Base-by-base conservation (phyloP, 495 filamentous ascomycete genomes). In the Penicillium paxilli region DNA sequence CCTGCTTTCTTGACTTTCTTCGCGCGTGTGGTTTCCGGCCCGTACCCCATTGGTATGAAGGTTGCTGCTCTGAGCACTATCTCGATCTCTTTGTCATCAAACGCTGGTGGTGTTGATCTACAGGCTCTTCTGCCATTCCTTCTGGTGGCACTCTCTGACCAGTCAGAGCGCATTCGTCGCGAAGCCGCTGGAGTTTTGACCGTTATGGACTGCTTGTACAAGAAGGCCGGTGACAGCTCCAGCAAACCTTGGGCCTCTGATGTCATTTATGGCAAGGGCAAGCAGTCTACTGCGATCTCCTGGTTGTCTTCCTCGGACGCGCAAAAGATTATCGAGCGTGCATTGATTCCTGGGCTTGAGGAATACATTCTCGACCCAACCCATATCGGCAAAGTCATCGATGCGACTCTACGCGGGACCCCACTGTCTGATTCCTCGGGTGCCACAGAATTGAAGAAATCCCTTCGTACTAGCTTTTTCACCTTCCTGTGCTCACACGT, bases 61-160 rank as follows among this genome's bases (percentile, higher is more conserved):
- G 76, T 78, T 22, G 80, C 84, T 17, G 91, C 92, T 4, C 67
- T 96, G 46, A 81, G 81, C 30, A 73, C 78, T 44, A 76, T 84
- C 21, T 81, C 80, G 17, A 65, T 70, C 5, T 69, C 79, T 19
- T 58, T 95, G 19, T 75, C 75, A 44, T 76, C 76, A 10, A 59
- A 61, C 6, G 68, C 78, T 23, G 77, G 69, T 30, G 69, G 69
- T n/a, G 52, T 85, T 44, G 92, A 95, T 64, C 76, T 86, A 33
- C 92, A 96, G 62, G 83, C 84, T 3, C 60, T 96, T 17, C 55
- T 96, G 23, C 92, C 92, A 12, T 96, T 95, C 67, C 66, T 85
- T 25, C 64, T 96, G 28, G 75, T 75, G 49, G 89, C 87, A 8
- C 80, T 98, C 16, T 73, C 83, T 22, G 94, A 98, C 67, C 68